Evolutionary conservation across 2,329 filamentous ascomycete genomes (phyloP).

Genomic region (Monilinia polystroma): DNA sequence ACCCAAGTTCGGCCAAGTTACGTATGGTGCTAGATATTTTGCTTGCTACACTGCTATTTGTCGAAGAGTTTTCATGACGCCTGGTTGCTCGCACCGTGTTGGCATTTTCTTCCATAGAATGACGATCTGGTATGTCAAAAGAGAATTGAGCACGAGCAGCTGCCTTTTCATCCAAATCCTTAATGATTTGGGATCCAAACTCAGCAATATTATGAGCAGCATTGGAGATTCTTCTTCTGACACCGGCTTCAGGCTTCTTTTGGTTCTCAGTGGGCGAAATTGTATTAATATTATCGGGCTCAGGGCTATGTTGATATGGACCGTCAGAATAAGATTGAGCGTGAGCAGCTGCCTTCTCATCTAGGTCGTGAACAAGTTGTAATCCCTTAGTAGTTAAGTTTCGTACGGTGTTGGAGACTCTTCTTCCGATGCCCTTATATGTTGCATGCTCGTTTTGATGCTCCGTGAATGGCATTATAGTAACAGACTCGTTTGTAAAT

Average conservation of each 20-base stretch:
- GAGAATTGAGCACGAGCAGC: not conserved
- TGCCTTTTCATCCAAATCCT: not conserved
- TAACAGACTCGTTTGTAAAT: not conserved
- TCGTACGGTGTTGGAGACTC: conserved; percentile 4
- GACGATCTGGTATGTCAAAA: not conserved
- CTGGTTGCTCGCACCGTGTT: not conserved
- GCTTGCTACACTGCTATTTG: conserved; percentile 35
- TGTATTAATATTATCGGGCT: too few species aligned
- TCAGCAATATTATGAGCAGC: not conserved
- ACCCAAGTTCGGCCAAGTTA: conserved; percentile 45
- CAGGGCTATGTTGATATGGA: not conserved
- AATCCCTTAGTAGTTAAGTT: conserved; percentile 1
- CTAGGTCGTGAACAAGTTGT: conserved; percentile 11
- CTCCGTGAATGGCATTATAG: not conserved
- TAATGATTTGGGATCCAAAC: not conserved
- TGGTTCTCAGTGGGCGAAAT: too few species aligned
- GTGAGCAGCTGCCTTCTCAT: conserved; percentile 9
- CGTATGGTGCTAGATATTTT: conserved; percentile 44
- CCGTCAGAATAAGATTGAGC: conserved; percentile 4
- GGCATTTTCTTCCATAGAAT: not conserved
- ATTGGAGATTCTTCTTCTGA: not conserved
- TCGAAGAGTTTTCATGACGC: conserved; percentile 29
- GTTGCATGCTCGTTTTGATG: not conserved
- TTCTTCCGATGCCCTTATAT: not conserved
- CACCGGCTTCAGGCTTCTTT: too few species aligned